Base-by-base conservation (phyloP, 1,284 basidiomycete species). In the Ceratobasidium sp. region DNA sequence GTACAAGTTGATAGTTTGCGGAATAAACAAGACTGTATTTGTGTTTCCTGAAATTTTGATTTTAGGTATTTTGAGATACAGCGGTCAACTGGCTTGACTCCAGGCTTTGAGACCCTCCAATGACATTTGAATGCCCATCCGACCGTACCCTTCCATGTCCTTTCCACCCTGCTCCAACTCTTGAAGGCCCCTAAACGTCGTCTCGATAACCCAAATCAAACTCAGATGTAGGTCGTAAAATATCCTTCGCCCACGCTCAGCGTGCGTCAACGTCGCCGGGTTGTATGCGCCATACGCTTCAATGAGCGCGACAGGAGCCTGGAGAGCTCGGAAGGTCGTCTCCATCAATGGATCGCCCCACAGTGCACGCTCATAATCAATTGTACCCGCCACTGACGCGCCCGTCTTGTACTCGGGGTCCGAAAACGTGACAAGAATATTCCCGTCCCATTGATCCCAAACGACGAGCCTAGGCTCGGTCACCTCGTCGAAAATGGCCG, bases 341-440 rank as follows among this genome's bases (percentile, higher is more conserved):
- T 65, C 62, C 62, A 65, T 65, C n/a, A 65, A 29, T n/a, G 62
- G 62, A 15, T 65, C 58, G 4, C 62, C 62, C 62, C 62, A 65
- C 7, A 65, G 31, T 25, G 62, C 62, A 32, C 62, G 62, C 32
- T 65, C 62, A 43, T 65, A 65, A 49, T 65, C 62, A 49, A 65
- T 53, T 13, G 62, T 65, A 5, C 62, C 62, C 17, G 62, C 35
- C 20, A 65, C 49, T 8, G 49, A 65, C 29, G 49, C 62, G 10
- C 62, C 62, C 2, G 49, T 20, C 31, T 53, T 65, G 2, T 47
- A 29, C 12, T 49, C 32, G 1, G 49, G 50, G 27, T 65, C 38
- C 13, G 34, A 32, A 20, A 65, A 65, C 3, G 62, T 53, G 12
- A 65, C 32, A 27, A 65, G 49, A 31, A 65, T 43, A 49, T 65